Evolutionary conservation across 1,139 yeast species (phyloP).

Genomic region (Kodamaea fungicola): DNA sequence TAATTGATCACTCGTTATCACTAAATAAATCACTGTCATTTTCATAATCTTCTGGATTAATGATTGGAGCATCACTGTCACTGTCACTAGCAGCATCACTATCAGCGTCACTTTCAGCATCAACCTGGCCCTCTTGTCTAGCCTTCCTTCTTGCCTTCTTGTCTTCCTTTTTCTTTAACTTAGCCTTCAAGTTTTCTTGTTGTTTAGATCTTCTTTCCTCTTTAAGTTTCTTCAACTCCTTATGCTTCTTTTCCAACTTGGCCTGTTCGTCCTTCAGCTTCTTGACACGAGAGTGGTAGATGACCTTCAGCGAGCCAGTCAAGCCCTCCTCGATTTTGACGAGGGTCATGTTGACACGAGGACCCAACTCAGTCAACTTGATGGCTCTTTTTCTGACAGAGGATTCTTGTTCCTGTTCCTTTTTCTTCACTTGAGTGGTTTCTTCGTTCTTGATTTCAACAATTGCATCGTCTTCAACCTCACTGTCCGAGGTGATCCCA

Average conservation of each 20-base stretch:
- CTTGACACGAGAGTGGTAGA: constrained; percentile 69
- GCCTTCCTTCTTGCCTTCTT: constrained; percentile 72
- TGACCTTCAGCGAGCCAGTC: constrained; percentile 68
- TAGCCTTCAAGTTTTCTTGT: constrained; percentile 71
- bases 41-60: constrained; percentile 45
- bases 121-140: constrained; percentile 40
- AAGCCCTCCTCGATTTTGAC: constrained; percentile 92
- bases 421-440: constrained; percentile 11
- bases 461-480: constrained; percentile 87
- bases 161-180: constrained; percentile 69
- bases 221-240: constrained; percentile 56
- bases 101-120: constrained; percentile 15
- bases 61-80: constrained; percentile 30
- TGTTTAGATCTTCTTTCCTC: constrained; percentile 75
- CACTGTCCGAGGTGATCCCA: constrained; percentile 86
- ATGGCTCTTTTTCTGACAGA: constrained; percentile 76
- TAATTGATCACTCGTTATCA: constrained; percentile 16
- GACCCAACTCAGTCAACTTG: constrained; percentile 90
- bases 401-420: constrained; percentile 18
- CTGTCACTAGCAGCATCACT: constrained; percentile 18
- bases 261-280: constrained; percentile 62
- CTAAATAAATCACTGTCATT: constrained; percentile 49
- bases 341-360: constrained; percentile 73
- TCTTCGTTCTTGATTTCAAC: constrained; percentile 61
- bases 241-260: constrained; percentile 66